A percentile compares a stretch with the other conserved stretches of the same genome.
Evolutionary conservation across 2,329 filamentous ascomycete species (phyloP).

Genomic region (Grosmannia serpens): DNA sequence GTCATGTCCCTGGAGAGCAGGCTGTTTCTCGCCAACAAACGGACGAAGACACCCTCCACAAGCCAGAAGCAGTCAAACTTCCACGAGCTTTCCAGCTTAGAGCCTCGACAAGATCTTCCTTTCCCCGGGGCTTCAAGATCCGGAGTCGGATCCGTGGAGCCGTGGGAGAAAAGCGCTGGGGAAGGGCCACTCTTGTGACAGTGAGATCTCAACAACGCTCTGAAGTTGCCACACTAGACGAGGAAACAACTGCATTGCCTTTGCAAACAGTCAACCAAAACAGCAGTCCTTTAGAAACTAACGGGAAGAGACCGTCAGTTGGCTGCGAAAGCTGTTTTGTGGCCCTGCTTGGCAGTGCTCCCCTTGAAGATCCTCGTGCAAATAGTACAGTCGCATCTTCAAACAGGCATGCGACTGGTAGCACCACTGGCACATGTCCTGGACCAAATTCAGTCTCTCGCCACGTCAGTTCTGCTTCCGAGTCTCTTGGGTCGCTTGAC

Average conservation of each 20-base stretch:
- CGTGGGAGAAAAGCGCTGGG: not conserved
- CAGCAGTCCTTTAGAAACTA: not conserved
- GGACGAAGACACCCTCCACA: not conserved
- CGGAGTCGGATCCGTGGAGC: not conserved
- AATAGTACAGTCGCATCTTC: not conserved
- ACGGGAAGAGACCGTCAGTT: not conserved
- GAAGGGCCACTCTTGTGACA: not conserved
- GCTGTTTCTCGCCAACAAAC: not conserved
- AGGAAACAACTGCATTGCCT: not conserved
- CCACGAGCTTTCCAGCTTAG: not conserved
- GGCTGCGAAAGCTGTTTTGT: not conserved
- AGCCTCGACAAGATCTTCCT: not conserved
- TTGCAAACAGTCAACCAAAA: not conserved
- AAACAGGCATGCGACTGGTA: too few relatives aligned
- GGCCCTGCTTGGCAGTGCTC: not conserved
- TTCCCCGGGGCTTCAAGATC: not conserved
- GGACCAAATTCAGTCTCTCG: not conserved
- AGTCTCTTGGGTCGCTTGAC: constrained; percentile 8
- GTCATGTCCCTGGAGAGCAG: not conserved
- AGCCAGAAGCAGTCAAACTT: not conserved
- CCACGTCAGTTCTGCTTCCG: not conserved
- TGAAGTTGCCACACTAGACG: not conserved
- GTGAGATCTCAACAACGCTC: not conserved
- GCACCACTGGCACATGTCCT: not conserved
- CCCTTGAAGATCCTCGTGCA: not conserved